These are phyloP conservation scores for Cercophora scortea DNA, from an alignment of 495 filamentous ascomycete genomes.

Conservation along the genomic window DNA sequence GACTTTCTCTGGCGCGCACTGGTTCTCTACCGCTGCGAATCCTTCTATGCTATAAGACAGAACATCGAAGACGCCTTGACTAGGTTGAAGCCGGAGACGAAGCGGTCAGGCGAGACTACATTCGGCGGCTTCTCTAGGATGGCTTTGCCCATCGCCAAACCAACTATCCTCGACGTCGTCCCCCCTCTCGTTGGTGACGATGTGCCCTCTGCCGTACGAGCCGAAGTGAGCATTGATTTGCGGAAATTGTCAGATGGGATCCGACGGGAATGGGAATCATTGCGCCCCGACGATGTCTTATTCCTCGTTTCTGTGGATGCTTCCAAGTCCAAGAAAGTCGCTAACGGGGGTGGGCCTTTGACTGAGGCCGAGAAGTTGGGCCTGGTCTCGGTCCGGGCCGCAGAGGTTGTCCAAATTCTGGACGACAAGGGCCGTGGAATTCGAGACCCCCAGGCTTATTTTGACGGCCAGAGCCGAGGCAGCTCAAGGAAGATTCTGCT, in stretches of 20 bases:
- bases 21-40: constrained; percentile 79
- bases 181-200: constrained; percentile 79
- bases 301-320: constrained; percentile 73
- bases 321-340: constrained; percentile 41
- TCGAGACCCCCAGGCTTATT: constrained; percentile 46
- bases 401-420: constrained; percentile 78
- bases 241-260: constrained; percentile 65
- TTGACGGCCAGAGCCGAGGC: constrained; percentile 34
- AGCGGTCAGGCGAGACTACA: constrained; percentile 51
- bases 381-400: constrained; percentile 66
- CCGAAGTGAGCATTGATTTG: constrained; percentile 84
- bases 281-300: constrained; percentile 83
- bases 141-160: constrained; percentile 79
- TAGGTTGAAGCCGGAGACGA: constrained; percentile 63
- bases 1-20: constrained; percentile 95
- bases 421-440: constrained; percentile 80
- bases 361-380: constrained; percentile 52
- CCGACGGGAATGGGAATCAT: constrained; percentile 82
- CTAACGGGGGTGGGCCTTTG: constrained; percentile 44
- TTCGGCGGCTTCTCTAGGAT: constrained; percentile 89
- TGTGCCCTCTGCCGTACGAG: constrained; percentile 76
- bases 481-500: constrained; percentile 64
- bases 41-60: constrained; percentile 89
- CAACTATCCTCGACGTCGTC: constrained; percentile 79
- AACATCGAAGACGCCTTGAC: constrained; percentile 79